Conservation (phyloP, 2,329 filamentous ascomycete genomes). For the Didymella pomorum region DNA sequence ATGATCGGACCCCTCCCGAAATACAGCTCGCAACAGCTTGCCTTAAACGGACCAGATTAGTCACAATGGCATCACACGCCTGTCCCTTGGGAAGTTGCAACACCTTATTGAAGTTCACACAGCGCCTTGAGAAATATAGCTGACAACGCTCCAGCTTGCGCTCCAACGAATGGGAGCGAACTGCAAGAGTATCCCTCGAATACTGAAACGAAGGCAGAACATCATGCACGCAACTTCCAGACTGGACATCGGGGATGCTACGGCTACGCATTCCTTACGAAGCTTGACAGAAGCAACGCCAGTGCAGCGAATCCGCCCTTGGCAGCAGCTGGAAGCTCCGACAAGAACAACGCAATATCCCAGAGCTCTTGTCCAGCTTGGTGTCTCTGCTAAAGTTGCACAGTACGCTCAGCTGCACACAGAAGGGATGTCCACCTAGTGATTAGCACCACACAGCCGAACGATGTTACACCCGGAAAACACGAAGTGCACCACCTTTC, state of each 20-base stretch:
- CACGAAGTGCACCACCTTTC: neutral
- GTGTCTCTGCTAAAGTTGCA: neutral
- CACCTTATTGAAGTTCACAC: neutral
- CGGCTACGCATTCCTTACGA: neutral
- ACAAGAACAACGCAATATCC: neutral
- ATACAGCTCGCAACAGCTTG: neutral
- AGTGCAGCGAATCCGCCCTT: neutral
- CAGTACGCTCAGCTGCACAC: neutral
- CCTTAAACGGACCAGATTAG: neutral
- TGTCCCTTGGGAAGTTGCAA: neutral
- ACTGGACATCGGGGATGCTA: neutral
- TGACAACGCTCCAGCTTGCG: neutral
- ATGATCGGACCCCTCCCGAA: neutral
- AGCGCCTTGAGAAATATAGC: neutral
- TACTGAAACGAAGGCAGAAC: neutral
- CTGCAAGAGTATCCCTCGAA: neutral
- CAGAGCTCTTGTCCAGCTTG: neutral
- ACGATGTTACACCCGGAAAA: neutral
- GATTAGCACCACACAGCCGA: neutral
- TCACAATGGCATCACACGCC: neutral
- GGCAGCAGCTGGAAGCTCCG: neutral
- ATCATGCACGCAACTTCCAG: neutral
- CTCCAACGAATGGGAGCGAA: neutral
- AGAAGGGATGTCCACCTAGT: neutral
- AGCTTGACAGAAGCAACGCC: neutral